Percentiles rank a stretch among this genome's conserved stretches.
These are phyloP conservation scores for Chaetoceros tenuissimus DNA, from an alignment of 108 stramenopile genomes.

Conservation along the genomic window DNA sequence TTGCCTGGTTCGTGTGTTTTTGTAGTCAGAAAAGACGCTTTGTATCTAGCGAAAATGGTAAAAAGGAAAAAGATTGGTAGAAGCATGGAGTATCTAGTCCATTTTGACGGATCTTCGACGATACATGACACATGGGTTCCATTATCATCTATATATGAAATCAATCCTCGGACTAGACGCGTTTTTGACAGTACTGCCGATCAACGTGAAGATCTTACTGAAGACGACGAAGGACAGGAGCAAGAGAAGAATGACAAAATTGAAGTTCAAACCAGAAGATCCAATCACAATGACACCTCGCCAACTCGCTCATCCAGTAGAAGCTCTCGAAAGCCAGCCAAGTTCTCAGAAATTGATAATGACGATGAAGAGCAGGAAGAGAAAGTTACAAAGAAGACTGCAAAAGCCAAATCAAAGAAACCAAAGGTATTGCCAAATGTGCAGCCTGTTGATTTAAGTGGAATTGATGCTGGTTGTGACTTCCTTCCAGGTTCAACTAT, in stretches of 20 bases:
- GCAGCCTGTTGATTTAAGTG: slow-evolving; percentile 14
- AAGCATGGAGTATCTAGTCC: slow-evolving; percentile 24
- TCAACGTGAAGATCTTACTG: slow-evolving; percentile 8
- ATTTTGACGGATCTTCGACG: slow-evolving; percentile 29
- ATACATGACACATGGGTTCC: slow-evolving; percentile 35
- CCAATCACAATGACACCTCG: neutral
- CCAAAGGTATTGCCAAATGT: neutral
- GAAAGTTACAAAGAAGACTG: neutral
- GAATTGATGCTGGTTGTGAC: slow-evolving; percentile 31
- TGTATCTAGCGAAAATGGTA: slow-evolving; percentile 40
- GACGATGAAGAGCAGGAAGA: slow-evolving; percentile 2
- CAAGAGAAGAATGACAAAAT: slow-evolving; percentile 9
- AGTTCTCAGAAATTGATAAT: no score
- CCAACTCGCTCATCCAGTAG: slow-evolving; percentile 12
- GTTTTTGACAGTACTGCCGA: slow-evolving; percentile 18
- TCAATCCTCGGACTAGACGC: slow-evolving; percentile 31
- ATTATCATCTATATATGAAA: slow-evolving; percentile 32
- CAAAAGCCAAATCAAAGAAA: neutral
- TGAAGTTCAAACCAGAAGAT: slow-evolving; percentile 3
- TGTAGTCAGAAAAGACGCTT: slow-evolving; percentile 20
- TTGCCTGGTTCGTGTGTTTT: slow-evolving; percentile 36
- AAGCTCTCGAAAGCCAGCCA: slow-evolving; percentile 12
- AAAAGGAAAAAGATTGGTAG: slow-evolving; percentile 32
- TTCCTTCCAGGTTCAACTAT: slow-evolving; percentile 40
- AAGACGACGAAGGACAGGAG: slow-evolving; percentile 6